Base-by-base conservation (phyloP, 2,329 filamentous ascomycete genomes). In the Arthrobotrys megalospora region DNA sequence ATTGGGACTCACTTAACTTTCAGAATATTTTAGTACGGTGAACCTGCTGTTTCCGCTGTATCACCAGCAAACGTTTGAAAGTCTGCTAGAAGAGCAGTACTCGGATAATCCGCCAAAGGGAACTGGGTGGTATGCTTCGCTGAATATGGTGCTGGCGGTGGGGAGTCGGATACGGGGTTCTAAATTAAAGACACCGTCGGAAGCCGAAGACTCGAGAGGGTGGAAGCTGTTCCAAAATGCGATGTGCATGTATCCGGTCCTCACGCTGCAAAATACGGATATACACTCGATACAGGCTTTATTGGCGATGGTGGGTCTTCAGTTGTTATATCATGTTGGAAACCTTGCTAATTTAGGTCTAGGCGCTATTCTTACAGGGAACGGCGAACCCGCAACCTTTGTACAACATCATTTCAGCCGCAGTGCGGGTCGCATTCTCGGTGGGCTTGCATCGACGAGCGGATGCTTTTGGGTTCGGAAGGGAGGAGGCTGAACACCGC, bases 41-140 rank as follows among this genome's bases (percentile, higher is more conserved):
- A 99, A 99, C 86, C 96, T 93, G 89, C 95, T 98, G 89, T 97
- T 98, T 83, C 96, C 96, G 5, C 87, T 99, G 3, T 99, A 97
- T 83, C 96, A 99, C 84, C 94, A 97, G 84, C 94, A 95, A 0
- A 98, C 96, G 0, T 99, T 99, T 83, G 98, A 98, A 93, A 94
- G 97, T 83, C 87, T 98, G 4, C 94, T 97, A 36, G 94, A 98
- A 83, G 90, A 92, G 81, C 95, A 98, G 83, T 99, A 98, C 84
- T 96, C 94, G 0, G 87, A 90, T 62, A 93, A 98, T 81, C 95
- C 95, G 0, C 98, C 97, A 81, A 91, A 97, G 83, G 94, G 95
- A 32, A 96, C 94, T 5, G 96, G 96, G 2, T 99, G 96, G 96
- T 99, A 96, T 95, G 96, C 96, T 4, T 97, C 94, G 84, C 88